phyloP scores from a whole-genome alignment of 164 flowering plant species.

The Tetrastigma voinierianum region DNA sequence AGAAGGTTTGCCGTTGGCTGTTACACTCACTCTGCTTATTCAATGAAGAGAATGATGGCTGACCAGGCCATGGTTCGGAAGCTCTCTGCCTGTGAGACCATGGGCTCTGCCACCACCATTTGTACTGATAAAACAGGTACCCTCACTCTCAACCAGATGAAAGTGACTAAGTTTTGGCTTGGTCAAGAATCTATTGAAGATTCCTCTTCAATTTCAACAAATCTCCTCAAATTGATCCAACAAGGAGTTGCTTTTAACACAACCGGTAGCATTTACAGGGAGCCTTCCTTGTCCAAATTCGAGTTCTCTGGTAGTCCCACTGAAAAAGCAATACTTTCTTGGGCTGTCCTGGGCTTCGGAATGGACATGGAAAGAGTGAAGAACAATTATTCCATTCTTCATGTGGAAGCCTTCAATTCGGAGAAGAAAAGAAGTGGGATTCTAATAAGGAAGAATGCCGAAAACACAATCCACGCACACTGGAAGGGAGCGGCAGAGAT shows the following conservation, averaged over 20 bases:
- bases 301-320: conserved; percentile 70
- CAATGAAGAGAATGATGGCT: conserved; percentile 43
- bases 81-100: conserved; percentile 35
- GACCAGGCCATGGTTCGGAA: conserved; percentile 37
- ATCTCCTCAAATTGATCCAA: conserved; percentile 27
- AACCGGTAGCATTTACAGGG: conserved; percentile 38
- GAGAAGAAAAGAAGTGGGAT: conserved; percentile 58
- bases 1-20: conserved; percentile 38
- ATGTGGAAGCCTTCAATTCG: conserved; percentile 65
- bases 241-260: conserved; percentile 57
- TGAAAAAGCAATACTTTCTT: conserved; percentile 58
- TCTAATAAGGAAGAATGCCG: conserved; percentile 23
- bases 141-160: conserved; percentile 56
- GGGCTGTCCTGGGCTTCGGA: conserved; percentile 47
- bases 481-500: conserved; percentile 80
- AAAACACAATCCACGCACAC: conserved; percentile 32
- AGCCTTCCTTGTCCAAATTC: conserved; percentile 8
- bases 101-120: conserved; percentile 32
- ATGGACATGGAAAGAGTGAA: conserved; percentile 39
- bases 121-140: conserved; percentile 53
- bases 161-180: conserved; percentile 50
- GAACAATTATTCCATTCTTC: conserved; percentile 20
- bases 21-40: conserved; percentile 31
- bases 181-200: conserved; percentile 30
- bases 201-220: conserved; percentile 14